Evolutionary conservation across 2,329 filamentous ascomycete genomes (phyloP).

Genomic region (Sphaerulina musiva): DNA sequence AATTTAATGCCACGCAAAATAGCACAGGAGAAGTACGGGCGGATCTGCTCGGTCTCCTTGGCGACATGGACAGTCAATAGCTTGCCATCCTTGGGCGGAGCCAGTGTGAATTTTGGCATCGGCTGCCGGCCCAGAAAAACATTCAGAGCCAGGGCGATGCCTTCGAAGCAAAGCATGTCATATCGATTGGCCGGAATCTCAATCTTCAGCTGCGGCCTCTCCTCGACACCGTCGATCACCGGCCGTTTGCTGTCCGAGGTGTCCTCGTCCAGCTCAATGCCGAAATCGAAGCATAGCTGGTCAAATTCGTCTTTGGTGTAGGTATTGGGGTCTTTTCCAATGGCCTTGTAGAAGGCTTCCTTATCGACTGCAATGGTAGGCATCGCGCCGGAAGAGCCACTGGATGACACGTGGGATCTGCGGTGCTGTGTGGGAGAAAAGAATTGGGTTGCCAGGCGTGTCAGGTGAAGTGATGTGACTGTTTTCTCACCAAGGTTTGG

Average conservation of each 20-base stretch:
- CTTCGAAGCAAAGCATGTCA: slow-evolving; percentile 96
- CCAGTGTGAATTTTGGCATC: slow-evolving; percentile 72
- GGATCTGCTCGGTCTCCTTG: slow-evolving; percentile 62
- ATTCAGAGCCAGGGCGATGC: slow-evolving; percentile 90
- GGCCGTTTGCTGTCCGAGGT: slow-evolving; percentile 70
- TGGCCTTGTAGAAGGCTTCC: slow-evolving; percentile 85
- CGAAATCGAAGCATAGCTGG: slow-evolving; percentile 96
- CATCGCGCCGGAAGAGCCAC: slow-evolving; percentile 53
- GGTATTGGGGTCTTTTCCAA: slow-evolving; percentile 61
- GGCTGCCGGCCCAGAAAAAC: slow-evolving; percentile 76
- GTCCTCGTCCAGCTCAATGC: slow-evolving; percentile 96
- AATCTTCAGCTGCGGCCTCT: slow-evolving; percentile 91
- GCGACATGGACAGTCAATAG: slow-evolving; percentile 71
- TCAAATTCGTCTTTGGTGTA: slow-evolving; percentile 94
- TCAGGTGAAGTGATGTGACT: background rate
- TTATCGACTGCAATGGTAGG: slow-evolving; percentile 97
- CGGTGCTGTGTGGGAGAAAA: background rate
- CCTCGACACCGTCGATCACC: slow-evolving; percentile 69
- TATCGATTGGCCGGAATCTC: slow-evolving; percentile 90
- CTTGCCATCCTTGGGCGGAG: slow-evolving; percentile 64
- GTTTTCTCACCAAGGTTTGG: slow-evolving; percentile 1
- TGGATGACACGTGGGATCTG: background rate
- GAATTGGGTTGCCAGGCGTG: background rate
- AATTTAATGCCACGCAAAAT: slow-evolving; percentile 88
- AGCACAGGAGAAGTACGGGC: slow-evolving; percentile 82